Evolutionary conservation across 768 basidiomycete genomes (phyloP).

Genomic region (Collybiopsis confluens): DNA sequence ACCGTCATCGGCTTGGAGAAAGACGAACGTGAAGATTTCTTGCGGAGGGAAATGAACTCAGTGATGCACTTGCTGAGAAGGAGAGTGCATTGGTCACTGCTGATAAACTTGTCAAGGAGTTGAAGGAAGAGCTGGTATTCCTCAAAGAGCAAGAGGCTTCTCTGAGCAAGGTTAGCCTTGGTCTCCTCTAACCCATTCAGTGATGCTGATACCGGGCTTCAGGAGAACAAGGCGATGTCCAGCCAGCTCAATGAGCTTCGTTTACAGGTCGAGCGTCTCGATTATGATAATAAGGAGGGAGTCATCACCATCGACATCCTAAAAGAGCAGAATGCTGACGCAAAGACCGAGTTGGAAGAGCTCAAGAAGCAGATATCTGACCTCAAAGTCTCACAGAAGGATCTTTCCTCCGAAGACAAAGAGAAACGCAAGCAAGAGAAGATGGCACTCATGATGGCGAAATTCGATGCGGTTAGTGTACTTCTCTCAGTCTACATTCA

Average conservation of each 20-base stretch:
- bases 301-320: slow-evolving; percentile 90
- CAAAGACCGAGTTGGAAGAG: slow-evolving; percentile 85
- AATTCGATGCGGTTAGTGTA: slow-evolving; percentile 83
- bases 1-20: slow-evolving; percentile 85
- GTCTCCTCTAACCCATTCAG: slow-evolving; percentile 3
- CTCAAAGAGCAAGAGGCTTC: slow-evolving; percentile 87
- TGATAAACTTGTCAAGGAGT: slow-evolving; percentile 82
- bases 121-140: slow-evolving; percentile 85
- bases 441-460: slow-evolving; percentile 99
- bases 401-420: slow-evolving; percentile 89
- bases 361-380: slow-evolving; percentile 76
- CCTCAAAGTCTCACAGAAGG: slow-evolving; percentile 76
- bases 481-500: slow-evolving; percentile 21
- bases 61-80: slow-evolving; percentile 87
- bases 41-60: slow-evolving; percentile 95
- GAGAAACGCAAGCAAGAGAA: slow-evolving; percentile 99
- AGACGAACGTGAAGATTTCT: slow-evolving; percentile 96
- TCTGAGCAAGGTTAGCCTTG: slow-evolving; percentile 58
- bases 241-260: slow-evolving; percentile 90
- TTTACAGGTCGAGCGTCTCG: slow-evolving; percentile 84
- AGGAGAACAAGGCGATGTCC: slow-evolving; percentile 96
- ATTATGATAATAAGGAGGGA: slow-evolving; percentile 95
- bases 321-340: slow-evolving; percentile 89
- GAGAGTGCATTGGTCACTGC: slow-evolving; percentile 77
- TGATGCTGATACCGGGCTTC: slow-evolving; percentile 5